Percentiles rank a stretch among this genome's conserved stretches.
Evolutionary conservation across 768 basidiomycete species (phyloP).

Genomic region (Pisolithus tinctorius): DNA sequence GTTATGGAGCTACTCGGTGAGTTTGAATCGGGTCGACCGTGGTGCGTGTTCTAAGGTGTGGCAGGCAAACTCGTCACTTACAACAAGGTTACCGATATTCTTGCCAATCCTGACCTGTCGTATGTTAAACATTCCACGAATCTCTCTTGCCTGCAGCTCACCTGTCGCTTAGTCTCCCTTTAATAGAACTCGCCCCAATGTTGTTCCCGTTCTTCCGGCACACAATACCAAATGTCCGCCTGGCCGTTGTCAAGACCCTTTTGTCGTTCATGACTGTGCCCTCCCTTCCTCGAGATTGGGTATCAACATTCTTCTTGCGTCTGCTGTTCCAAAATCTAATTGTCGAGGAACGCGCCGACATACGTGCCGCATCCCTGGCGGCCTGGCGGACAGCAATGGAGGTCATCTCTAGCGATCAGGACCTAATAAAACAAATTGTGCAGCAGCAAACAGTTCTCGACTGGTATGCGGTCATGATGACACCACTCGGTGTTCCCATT

Average conservation of each 20-base stretch:
- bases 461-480: conserved; percentile 89
- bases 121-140: conserved; percentile 34
- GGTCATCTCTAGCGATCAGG: conserved; percentile 40
- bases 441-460: conserved; percentile 59
- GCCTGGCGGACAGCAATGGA: conserved; percentile 72
- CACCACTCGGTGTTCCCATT: conserved; percentile 77
- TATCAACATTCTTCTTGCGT: conserved; percentile 66
- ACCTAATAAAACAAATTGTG: conserved; percentile 46
- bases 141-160: conserved; percentile 4
- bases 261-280: conserved; percentile 78
- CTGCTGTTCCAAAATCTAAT: conserved; percentile 92
- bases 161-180: conserved; percentile 49
- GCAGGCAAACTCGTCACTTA: conserved; percentile 79
- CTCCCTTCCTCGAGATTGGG: conserved; percentile 75
- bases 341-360: conserved; percentile 82
- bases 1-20: conserved; percentile 96
- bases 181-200: conserved; percentile 77
- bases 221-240: conserved; percentile 87
- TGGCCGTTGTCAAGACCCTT: conserved; percentile 87
- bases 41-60: conserved; percentile 2
- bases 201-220: conserved; percentile 97
- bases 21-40: conserved; percentile 11
- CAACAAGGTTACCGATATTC: conserved; percentile 66
- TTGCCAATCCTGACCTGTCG: conserved; percentile 65
- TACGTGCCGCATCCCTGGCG: conserved; percentile 63